phyloP scores from a whole-genome alignment of 805 yeast genomes.

The Millerozyma miso region DNA sequence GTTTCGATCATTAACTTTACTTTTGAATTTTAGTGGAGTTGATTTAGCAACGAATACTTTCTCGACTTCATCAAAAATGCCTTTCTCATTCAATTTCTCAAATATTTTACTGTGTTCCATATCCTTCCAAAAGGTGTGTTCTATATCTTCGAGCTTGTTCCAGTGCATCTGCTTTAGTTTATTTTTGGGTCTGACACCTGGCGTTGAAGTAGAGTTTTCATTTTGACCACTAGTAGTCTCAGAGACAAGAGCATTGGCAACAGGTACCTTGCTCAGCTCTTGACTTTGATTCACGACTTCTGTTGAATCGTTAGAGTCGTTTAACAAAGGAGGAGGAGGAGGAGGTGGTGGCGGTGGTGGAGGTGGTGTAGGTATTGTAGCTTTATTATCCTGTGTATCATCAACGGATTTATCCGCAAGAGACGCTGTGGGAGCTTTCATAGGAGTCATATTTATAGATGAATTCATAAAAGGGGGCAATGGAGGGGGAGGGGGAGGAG shows the following conservation, averaged over 20 bases:
- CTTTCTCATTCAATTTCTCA: conserved; percentile 64
- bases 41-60: conserved; percentile 83
- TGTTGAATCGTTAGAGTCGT: background rate
- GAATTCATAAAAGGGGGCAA: conserved; percentile 8
- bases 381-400: background rate
- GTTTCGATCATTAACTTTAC: conserved; percentile 22
- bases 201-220: background rate
- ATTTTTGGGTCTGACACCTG: conserved; percentile 52
- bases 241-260: background rate
- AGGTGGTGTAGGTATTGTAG: conserved; percentile 12
- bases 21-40: conserved; percentile 28
- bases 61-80: conserved; percentile 81
- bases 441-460: background rate
- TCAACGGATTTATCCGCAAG: background rate
- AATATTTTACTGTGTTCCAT: conserved; percentile 56
- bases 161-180: conserved; percentile 94
- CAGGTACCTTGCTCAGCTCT: background rate
- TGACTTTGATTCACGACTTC: background rate
- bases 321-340: conserved; percentile 7
- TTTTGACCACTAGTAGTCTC: background rate
- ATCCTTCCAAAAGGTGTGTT: conserved; percentile 81
- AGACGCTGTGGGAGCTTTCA: background rate
- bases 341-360: conserved; percentile 18
- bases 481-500: conserved; percentile 13
- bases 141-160: conserved; percentile 86